Base-by-base conservation (phyloP, 371 early-diverging fungal genomes). In the Lichtheimia hyalospora region DNA sequence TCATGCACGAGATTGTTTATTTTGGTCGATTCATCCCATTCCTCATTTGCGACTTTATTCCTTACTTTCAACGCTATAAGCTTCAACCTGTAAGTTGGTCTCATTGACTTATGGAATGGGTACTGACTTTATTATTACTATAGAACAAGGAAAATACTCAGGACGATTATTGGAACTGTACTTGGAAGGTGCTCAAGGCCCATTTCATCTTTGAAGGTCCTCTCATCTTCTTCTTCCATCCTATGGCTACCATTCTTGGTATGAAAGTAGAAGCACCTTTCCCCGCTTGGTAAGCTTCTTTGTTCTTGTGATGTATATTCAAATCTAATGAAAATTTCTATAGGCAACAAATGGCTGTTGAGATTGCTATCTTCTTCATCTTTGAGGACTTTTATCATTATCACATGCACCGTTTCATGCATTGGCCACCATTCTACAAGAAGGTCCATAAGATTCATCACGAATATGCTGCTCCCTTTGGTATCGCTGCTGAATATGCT, bases 391-490 rank as follows among this genome's bases (percentile, higher is more conserved):
- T 84, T 25, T 93, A 79, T 69, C 91, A 92, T 58, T 92, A 92
- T 77, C 85, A 83, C 79, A 77, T 86, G 16, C 97, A 96, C 74
- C 87, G 95, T 42, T 75, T 84, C 34, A 82, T 96, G 70, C 97
- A 96, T 82, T 89, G 89, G 78, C 90, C 91, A 7, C 84, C 89
- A 14, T 74, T 95, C 62, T 96, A 96, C 82, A 92, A 91, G 61
- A 70, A 83, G 63, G 87, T 96, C 54, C 97, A 96, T 85, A 96
- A 96, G 76, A 71, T 89, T 16, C 96, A 96, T 75, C 97, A 96
- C 81, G 92, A 94, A 68, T 96, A 88, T 77, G 79, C 90, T 49
- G 91, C 95, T 13, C 95, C 97, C 41, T 92, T 95, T 52, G 97
- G 95, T 42, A 77, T 93, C 56, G 77, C 90, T 41, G 92, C 92